Percentiles rank a stretch among this genome's conserved stretches.
These are phyloP conservation scores for Quercus ilex DNA, from an alignment of 306 rosid species.

Conservation along the genomic window DNA sequence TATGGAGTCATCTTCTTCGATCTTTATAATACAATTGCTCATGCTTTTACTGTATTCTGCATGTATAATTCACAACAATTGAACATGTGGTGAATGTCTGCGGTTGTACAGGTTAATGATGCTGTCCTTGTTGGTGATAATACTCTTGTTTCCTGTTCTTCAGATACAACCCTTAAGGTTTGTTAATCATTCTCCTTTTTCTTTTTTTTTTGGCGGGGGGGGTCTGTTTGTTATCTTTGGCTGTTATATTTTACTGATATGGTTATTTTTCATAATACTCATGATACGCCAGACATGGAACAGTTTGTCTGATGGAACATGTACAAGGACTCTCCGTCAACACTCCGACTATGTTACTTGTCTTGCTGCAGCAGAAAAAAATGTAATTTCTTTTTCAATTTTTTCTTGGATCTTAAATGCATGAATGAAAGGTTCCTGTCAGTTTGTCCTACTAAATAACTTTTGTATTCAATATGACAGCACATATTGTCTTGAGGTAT, in stretches of 20 bases:
- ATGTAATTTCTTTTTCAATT: constrained; percentile 69
- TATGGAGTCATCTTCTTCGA: background rate
- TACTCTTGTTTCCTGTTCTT: constrained; percentile 94
- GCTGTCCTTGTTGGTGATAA: constrained; percentile 83
- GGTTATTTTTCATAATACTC: constrained; percentile 5
- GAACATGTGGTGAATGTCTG: constrained; percentile 16
- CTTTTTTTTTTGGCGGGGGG: background rate
- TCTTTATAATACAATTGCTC: background rate
- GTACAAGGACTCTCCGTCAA: constrained; percentile 80
- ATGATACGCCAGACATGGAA: constrained; percentile 67
- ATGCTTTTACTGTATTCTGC: background rate
- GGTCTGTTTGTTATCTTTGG: constrained; percentile 3
- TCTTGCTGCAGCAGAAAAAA: constrained; percentile 84
- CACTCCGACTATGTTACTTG: constrained; percentile 95
- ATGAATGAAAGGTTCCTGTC: constrained; percentile 29
- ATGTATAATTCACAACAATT: constrained; percentile 1
- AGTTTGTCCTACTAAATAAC: background rate
- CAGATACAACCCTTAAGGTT: constrained; percentile 97
- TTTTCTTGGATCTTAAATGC: constrained; percentile 21
- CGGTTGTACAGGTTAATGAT: constrained; percentile 85
- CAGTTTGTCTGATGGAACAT: constrained; percentile 69
- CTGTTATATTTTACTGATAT: constrained; percentile 5
- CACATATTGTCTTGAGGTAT: constrained; percentile 25
- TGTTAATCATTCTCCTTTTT: constrained; percentile 12
- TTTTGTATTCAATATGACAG: constrained; percentile 21